phyloP scores from a whole-genome alignment of 495 filamentous ascomycete species.

The Hyaloscypha bicolor region DNA sequence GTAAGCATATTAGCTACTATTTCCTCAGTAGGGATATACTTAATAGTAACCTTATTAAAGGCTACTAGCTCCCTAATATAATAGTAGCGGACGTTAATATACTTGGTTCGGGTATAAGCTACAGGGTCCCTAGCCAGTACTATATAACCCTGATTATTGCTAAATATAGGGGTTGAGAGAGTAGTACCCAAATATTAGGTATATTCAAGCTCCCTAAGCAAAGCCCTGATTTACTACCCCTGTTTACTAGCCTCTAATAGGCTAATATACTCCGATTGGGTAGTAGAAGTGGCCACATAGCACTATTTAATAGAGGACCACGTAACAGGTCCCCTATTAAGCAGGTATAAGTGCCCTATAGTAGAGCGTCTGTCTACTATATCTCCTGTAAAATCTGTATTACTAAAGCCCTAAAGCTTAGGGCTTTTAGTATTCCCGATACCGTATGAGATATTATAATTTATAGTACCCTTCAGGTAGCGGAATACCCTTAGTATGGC shows the following conservation, averaged over 20 bases:
- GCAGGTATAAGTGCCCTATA: not conserved
- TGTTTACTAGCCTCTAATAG: constrained; percentile 2
- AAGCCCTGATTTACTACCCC: constrained; percentile 4
- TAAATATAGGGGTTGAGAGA: not conserved
- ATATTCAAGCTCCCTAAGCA: constrained; percentile 8
- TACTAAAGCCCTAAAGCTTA: constrained; percentile 6
- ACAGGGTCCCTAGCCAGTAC: constrained; percentile 12
- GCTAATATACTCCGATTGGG: constrained; percentile 18
- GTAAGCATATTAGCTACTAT: constrained; percentile 19
- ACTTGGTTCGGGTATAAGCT: constrained; percentile 3
- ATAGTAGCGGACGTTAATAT: constrained; percentile 20
- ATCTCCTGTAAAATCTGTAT: not conserved
- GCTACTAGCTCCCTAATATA: constrained; percentile 21
- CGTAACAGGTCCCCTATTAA: not conserved
- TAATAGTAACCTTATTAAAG: constrained; percentile 2
- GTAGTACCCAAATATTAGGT: constrained; percentile 1
- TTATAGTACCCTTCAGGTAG: constrained; percentile 15
- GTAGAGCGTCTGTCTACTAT: not conserved
- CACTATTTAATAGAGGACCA: constrained; percentile 9
- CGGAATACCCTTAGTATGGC: not conserved
- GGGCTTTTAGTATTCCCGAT: not conserved
- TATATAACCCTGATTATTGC: not conserved
- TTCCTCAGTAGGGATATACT: constrained; percentile 11
- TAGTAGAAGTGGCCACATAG: not conserved
- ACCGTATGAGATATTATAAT: constrained; percentile 5